A percentile compares a stretch with the other conserved stretches of the same genome.
phyloP scores from a whole-genome alignment of 345 rosid species.

The Draba incana region DNA sequence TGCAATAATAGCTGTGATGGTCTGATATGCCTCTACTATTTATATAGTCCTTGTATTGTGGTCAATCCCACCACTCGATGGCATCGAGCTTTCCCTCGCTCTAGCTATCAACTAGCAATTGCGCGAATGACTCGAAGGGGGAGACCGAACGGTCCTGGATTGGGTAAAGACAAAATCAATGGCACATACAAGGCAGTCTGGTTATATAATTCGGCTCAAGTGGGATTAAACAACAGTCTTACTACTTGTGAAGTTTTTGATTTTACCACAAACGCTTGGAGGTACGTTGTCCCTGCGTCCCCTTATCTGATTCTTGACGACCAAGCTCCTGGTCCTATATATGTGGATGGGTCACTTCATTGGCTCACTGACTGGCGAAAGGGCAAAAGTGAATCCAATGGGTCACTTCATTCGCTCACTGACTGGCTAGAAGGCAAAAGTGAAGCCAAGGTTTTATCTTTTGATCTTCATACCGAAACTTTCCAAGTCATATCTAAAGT shows the following conservation, averaged over 20 bases:
- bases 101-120: background rate
- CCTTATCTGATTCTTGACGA: background rate
- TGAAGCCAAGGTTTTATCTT: too few relatives aligned
- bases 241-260: slow-evolving; percentile 16
- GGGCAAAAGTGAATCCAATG: background rate
- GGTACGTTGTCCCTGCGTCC: slow-evolving; percentile 15
- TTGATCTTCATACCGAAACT: too few relatives aligned
- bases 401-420: slow-evolving; percentile 16
- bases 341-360: slow-evolving; percentile 19
- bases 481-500: too few relatives aligned
- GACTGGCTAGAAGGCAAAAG: too few relatives aligned
- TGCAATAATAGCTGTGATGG: too few relatives aligned
- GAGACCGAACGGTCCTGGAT: background rate
- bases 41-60: too few relatives aligned
- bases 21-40: too few relatives aligned
- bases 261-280: slow-evolving; percentile 14
- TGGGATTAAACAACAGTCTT: background rate
- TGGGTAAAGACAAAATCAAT: background rate
- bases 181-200: background rate
- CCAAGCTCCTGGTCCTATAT: background rate
- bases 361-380: background rate
- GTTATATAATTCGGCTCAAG: background rate
- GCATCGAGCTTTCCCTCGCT: too few relatives aligned
- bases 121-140: too few relatives aligned
- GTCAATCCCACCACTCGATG: too few relatives aligned